phyloP scores from a whole-genome alignment of 2,329 filamentous ascomycete genomes.

The Cladosporium halotolerans region DNA sequence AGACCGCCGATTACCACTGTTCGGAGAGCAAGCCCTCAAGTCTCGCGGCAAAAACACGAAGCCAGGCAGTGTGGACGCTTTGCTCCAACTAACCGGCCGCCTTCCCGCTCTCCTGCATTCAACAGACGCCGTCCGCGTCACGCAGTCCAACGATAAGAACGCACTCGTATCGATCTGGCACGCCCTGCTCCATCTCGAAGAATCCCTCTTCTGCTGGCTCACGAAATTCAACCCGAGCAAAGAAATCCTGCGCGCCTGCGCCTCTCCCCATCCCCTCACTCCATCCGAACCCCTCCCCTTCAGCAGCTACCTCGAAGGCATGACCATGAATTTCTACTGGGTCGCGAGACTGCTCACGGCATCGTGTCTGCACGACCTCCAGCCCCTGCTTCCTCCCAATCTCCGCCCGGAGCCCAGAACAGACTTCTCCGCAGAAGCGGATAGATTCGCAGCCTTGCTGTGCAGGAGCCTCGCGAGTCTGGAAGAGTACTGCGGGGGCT shows the following conservation, averaged over 20 bases:
- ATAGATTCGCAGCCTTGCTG: not conserved
- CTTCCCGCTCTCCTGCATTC: not conserved
- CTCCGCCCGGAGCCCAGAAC: not conserved
- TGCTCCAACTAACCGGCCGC: not conserved
- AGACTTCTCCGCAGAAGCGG: not conserved
- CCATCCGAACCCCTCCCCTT: not conserved
- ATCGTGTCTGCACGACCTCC: not conserved
- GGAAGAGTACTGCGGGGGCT: not conserved
- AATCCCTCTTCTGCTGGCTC: not conserved
- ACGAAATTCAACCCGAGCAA: not conserved
- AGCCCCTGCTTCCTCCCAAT: not conserved
- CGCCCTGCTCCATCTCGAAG: not conserved
- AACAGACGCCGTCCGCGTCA: not conserved
- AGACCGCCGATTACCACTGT: not conserved
- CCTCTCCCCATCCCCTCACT: not conserved
- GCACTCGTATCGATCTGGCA: not conserved
- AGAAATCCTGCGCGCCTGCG: not conserved
- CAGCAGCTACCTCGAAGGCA: not conserved
- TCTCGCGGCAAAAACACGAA: not conserved
- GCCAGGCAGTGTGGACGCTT: not conserved
- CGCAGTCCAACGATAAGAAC: not conserved
- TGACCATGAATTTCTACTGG: not conserved
- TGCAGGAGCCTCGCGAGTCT: not conserved
- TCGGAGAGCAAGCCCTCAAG: not conserved
- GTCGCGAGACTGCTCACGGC: not conserved